phyloP scores from a whole-genome alignment of 371 early-diverging fungal species.

The Apophysomyces sp. region DNA sequence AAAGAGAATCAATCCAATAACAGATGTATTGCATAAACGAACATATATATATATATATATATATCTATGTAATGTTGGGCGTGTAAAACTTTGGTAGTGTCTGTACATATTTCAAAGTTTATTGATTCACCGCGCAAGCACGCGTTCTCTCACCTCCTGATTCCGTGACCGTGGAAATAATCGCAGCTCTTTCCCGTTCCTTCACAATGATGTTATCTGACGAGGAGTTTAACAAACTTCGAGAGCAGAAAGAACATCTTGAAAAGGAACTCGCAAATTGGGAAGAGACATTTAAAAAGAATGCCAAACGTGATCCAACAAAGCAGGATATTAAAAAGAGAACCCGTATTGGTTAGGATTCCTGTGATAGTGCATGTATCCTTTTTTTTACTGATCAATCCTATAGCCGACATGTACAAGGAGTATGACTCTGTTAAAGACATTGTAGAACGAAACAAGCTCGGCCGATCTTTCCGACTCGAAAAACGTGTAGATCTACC shows the following conservation, averaged over 20 bases:
- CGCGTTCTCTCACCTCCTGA: too few species aligned
- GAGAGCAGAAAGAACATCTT: neutral
- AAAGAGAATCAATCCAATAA: too few species aligned
- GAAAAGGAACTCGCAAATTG: neutral
- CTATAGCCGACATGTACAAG: neutral
- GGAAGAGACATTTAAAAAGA: neutral
- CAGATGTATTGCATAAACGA: too few species aligned
- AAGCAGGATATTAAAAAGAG: neutral
- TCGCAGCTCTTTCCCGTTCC: neutral
- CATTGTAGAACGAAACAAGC: neutral
- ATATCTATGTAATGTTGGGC: too few species aligned
- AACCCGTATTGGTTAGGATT: neutral
- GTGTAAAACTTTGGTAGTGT: too few species aligned
- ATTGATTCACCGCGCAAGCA: too few species aligned
- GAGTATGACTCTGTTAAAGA: neutral
- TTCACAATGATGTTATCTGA: neutral
- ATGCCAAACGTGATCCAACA: neutral
- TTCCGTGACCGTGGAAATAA: neutral
- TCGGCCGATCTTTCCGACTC: neutral
- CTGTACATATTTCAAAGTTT: too few species aligned
- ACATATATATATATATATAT: too few species aligned
- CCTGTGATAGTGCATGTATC: neutral
- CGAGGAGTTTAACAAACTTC: neutral
- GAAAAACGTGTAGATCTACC: neutral
- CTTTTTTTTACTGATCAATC: neutral